phyloP scores from a whole-genome alignment of 78 protist species.

The slime mould (Dictyostelium discoideum) region DNA sequence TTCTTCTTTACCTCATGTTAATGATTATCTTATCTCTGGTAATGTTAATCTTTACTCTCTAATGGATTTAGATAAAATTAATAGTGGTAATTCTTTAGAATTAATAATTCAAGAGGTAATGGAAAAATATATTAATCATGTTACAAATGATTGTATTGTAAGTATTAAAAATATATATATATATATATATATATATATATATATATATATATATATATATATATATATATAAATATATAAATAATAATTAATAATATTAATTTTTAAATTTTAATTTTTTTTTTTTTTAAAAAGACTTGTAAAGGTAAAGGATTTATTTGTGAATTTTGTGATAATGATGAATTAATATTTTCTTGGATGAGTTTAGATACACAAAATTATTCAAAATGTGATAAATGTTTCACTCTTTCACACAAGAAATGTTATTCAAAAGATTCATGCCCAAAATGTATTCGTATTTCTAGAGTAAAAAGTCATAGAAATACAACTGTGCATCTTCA shows the following conservation, averaged over 20 bases:
- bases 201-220: no score
- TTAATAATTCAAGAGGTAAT: background rate
- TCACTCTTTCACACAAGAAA: conserved; percentile 40
- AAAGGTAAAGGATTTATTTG: conserved; percentile 77
- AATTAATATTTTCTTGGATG: conserved; percentile 78
- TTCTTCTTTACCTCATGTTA: background rate
- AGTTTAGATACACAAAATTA: conserved; percentile 35
- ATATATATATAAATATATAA: background rate
- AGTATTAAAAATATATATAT: background rate
- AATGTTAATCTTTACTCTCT: conserved; percentile 60
- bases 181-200: background rate
- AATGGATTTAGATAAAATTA: conserved; percentile 30
- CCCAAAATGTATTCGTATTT: conserved; percentile 58
- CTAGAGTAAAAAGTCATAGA: conserved; percentile 7
- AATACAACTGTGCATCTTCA: background rate
- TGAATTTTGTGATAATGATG: conserved; percentile 56
- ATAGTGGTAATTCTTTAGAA: background rate
- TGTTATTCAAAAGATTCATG: conserved; percentile 38
- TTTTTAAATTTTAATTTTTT: background rate
- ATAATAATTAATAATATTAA: no score
- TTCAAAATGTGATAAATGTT: conserved; percentile 44
- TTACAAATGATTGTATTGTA: conserved; percentile 45
- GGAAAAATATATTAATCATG: conserved; percentile 60
- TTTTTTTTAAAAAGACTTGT: conserved; percentile 30
- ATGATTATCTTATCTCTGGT: conserved; percentile 35